Percentiles rank a stretch among this genome's conserved stretches.
Conservation (phyloP, 2,329 filamentous ascomycete genomes). For the Colletotrichum eremochloae region DNA sequence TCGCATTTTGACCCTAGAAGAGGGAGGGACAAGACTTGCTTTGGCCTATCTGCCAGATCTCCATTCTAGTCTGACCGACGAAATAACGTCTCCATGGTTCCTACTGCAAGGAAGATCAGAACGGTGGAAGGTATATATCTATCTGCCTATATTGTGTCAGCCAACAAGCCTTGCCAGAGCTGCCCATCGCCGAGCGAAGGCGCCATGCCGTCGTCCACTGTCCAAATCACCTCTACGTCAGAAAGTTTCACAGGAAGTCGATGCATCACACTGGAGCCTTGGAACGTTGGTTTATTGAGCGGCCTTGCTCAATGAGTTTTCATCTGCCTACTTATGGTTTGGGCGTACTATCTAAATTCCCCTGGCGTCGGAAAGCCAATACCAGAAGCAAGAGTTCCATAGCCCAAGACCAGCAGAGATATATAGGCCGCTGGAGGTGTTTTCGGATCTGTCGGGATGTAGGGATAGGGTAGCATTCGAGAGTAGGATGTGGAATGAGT, state of each 20-base stretch:
- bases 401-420: conserved; percentile 30
- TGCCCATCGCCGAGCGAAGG: not conserved
- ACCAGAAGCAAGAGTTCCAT: conserved; percentile 33
- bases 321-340: conserved; percentile 30
- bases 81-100: not conserved
- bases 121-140: not conserved
- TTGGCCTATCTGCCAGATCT: not conserved
- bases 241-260: not conserved
- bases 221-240: not conserved
- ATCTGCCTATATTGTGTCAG: not conserved
- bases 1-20: conserved; percentile 34
- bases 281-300: conserved; percentile 15
- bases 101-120: not conserved
- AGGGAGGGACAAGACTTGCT: not conserved
- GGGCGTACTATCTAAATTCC: conserved; percentile 35
- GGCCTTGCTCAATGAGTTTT: conserved; percentile 33
- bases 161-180: not conserved
- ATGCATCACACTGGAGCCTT: not conserved
- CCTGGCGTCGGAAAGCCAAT: conserved; percentile 28
- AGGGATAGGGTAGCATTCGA: conserved; percentile 18
- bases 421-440: conserved; percentile 24
- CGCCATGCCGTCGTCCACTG: not conserved
- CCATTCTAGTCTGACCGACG: not conserved
- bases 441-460: conserved; percentile 33
- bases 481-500: conserved; percentile 25